Evolutionary conservation across 805 yeast species (phyloP), one percentile per base, ranked within the genome.

Genomic region (Myxozyma neotropica): DNA sequence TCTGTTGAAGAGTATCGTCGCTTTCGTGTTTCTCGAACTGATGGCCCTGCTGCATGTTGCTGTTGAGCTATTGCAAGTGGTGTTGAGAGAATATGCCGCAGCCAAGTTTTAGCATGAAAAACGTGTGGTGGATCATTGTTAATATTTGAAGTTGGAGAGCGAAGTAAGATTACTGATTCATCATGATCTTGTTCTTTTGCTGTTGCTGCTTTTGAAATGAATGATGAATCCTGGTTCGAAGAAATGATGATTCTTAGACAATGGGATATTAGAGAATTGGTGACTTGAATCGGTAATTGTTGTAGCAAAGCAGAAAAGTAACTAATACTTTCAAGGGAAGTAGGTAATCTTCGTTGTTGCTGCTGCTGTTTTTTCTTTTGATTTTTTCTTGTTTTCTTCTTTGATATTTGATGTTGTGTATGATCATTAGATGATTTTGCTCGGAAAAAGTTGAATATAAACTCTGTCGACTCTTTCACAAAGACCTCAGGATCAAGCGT

Each of bases 21-120:
- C 12, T n/a, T 40, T 40, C 24, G 49, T 29, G 6, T 21, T 15
- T 13, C 15, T 23, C 6, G 29, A 33, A 21, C 17, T 13, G 29
- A 4, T 44, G 19, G 23, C n/a, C n/a, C n/a, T n/a, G n/a, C n/a
- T n/a, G n/a, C n/a, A n/a, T n/a, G n/a, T n/a, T n/a, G n/a, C n/a
- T n/a, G n/a, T n/a, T n/a, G n/a, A n/a, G n/a, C n/a, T n/a, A n/a
- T n/a, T n/a, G n/a, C n/a, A n/a, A n/a, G n/a, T 35, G 27, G 17
- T 29, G 51, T 31, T 10, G 59, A 36, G 12, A 57, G 54, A 15
- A 57, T 52, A 33, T 57, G 57, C n/a, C 42, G 42, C 38, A 57
- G 19, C 57, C 57, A 57, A 27, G 31, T 44, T n/a, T 35, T 40
- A 1, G 59, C 51, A 39, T 49, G 59, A 6, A 46, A 17, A 43